Base-by-base conservation (phyloP, 2,329 filamentous ascomycete genomes). In the Xylaria sp. region DNA sequence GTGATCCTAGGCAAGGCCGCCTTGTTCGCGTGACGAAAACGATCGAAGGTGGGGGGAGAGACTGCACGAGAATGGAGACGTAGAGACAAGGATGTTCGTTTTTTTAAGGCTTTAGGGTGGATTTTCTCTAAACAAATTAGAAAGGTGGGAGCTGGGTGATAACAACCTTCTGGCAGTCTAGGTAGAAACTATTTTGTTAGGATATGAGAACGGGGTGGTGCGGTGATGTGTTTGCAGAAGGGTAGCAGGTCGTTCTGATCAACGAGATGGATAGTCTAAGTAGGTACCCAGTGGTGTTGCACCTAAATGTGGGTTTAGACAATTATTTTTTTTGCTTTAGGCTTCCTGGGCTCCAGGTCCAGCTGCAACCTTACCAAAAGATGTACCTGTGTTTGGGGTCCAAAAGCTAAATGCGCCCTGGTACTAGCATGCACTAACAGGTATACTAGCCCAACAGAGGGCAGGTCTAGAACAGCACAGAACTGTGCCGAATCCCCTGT, bases 1-100 rank as follows among this genome's bases (percentile, higher is more conserved):
- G 63, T 55, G 34, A 25, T 60, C 60, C 28, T 20, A 28, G 23
- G 51, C 41, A 62, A 57, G 25, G 37, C 44, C 37, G 71, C 56
- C 48, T 46, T 67, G 63, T 65, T 70, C 63, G 59, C 60, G 63
- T 69, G 69, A 65, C 54, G 66, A 62, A 63, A 61, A 66, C 54
- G 39, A 68, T 69, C 64, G 58, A 63, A 59, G 61, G 64, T 62
- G 71, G 72, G 64, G 70, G 34, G 46, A 44, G 25, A 56, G 25
- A 23, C 13, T 41, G 63, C 50, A 62, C 58, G n/a, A 48, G 46
- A 50, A 20, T 9, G 20, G 44, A 28, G 2, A 28, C 28, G 18
- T 9, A 23, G 8, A 55, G 56, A 46, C 15, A 52, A 32, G 44
- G 28, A 25, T 50, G 15, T 44, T 3, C 32, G 44, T 18, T 37